Evolutionary conservation across 225 moss, liverwort and hornwort species (phyloP), one percentile per base, ranked within the genome.

Genomic region (Asterella californica): DNA sequence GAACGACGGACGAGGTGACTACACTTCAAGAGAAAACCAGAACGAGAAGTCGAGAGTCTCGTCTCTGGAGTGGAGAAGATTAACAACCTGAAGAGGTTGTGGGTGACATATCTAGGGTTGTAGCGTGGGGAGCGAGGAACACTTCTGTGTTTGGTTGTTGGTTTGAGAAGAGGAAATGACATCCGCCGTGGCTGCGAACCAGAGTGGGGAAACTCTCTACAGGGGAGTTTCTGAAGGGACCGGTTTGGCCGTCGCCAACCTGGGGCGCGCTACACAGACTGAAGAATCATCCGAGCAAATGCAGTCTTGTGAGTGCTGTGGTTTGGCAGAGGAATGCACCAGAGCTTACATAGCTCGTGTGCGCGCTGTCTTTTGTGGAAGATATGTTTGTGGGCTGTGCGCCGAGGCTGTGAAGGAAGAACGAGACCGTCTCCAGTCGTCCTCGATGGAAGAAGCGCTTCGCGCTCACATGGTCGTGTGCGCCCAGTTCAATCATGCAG

Each of bases 381-480:
- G 90, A 36, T 87, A 90, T 24, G 83, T 95, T 10, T 95, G 95
- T n/a, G 95, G 95, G 12, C 82, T 95, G 3, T 95, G 95, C 29
- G 88, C 90, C 4, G 95, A 93, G 78, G 95, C 95, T 21, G 95
- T 93, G 75, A 95, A 95, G 82, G 95, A 95, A 81, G 95, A 95
- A 81, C 84, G 87, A 42, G 87, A 84, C 70, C 88, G 85, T 21
- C 77, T 90, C 81, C 87, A 85, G 6, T 79, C 84, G 0, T 84
- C 70, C 7, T 87, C 93, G 8, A 89, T 93, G 90, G 93, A 95
- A 52, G 93, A 90, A n/a, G 95, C 93, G 0, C 83, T 95, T 15
- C 76, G 70, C 30, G 83, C 81, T 0, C 89, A 87, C 77, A 89
- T 87, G 87, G 67, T 54, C 15, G 81, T 89, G 22, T 87, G 89